A percentile compares a stretch with the other conserved stretches of the same genome.
Evolutionary conservation across 148 eudicot genomes (phyloP).

Genomic region (Nepenthes mirabilis): DNA sequence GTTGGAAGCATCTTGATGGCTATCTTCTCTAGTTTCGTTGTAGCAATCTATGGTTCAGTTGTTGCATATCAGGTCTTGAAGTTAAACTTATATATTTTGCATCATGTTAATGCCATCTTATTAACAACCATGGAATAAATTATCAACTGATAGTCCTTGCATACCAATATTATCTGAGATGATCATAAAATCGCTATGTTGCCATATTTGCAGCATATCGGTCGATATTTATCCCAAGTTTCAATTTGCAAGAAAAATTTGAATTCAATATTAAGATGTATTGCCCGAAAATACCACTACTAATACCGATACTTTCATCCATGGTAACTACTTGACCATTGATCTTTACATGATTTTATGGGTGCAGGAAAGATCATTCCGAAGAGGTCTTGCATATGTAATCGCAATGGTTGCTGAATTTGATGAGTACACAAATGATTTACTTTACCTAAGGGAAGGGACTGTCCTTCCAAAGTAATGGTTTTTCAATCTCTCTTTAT

Average conservation of each 20-base stretch:
- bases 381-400: conserved; percentile 70
- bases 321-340: too few relatives aligned
- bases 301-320: too few relatives aligned
- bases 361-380: conserved; percentile 72
- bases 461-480: conserved; percentile 83
- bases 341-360: too few relatives aligned
- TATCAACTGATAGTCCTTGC: too few relatives aligned
- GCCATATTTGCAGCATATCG: too few relatives aligned
- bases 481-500: not conserved
- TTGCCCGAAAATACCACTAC: too few relatives aligned
- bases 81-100: not conserved
- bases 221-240: too few relatives aligned
- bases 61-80: conserved; percentile 73
- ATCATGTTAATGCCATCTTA: not conserved
- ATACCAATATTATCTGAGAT: too few relatives aligned
- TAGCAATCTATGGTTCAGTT: conserved; percentile 69
- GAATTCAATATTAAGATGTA: too few relatives aligned
- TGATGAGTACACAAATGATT: conserved; percentile 95
- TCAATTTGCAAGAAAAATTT: too few relatives aligned
- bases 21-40: conserved; percentile 59
- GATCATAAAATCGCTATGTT: too few relatives aligned
- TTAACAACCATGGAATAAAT: not conserved
- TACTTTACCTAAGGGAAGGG: conserved; percentile 91
- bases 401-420: conserved; percentile 90
- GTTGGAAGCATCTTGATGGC: conserved; percentile 50